Conservation (phyloP, 192 early-diverging fungal species). For the Podila verticillata region DNA sequence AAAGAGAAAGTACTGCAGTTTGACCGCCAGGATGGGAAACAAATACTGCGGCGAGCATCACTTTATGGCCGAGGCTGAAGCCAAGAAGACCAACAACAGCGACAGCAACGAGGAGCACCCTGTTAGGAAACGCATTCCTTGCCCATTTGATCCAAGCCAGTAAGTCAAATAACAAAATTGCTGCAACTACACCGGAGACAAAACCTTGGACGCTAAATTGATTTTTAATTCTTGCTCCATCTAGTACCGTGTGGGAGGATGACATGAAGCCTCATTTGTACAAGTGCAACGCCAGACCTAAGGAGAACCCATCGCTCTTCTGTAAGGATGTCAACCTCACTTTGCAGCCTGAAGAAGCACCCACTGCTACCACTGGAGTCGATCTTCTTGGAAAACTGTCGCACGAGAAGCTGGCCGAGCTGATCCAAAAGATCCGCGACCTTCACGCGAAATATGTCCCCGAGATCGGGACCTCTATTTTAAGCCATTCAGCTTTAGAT, state of each 20-base stretch:
- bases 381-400: slow-evolving; percentile 27
- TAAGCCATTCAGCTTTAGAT: slow-evolving; percentile 40
- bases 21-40: slow-evolving; percentile 60
- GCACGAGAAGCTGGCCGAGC: slow-evolving; percentile 15
- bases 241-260: slow-evolving; percentile 61
- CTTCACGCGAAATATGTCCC: slow-evolving; percentile 38
- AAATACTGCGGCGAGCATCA: slow-evolving; percentile 79
- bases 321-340: slow-evolving; percentile 55
- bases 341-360: slow-evolving; percentile 29
- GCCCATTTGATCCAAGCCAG: slow-evolving; percentile 79
- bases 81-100: slow-evolving; percentile 2
- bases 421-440: slow-evolving; percentile 47
- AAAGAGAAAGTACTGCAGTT: slow-evolving; percentile 72
- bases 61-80: neutral
- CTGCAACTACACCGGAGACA: no score
- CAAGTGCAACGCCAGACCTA: slow-evolving; percentile 73
- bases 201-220: neutral
- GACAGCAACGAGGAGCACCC: slow-evolving; percentile 10
- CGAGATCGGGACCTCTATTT: slow-evolving; percentile 28
- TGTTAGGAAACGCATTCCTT: slow-evolving; percentile 67
- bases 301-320: slow-evolving; percentile 36
- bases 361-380: slow-evolving; percentile 5
- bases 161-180: slow-evolving; percentile 52
- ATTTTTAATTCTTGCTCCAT: neutral
- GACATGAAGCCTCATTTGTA: slow-evolving; percentile 69